These are phyloP conservation scores for Sporothrix mexicana DNA, from an alignment of 2,329 filamentous ascomycete species.

Conservation along the genomic window DNA sequence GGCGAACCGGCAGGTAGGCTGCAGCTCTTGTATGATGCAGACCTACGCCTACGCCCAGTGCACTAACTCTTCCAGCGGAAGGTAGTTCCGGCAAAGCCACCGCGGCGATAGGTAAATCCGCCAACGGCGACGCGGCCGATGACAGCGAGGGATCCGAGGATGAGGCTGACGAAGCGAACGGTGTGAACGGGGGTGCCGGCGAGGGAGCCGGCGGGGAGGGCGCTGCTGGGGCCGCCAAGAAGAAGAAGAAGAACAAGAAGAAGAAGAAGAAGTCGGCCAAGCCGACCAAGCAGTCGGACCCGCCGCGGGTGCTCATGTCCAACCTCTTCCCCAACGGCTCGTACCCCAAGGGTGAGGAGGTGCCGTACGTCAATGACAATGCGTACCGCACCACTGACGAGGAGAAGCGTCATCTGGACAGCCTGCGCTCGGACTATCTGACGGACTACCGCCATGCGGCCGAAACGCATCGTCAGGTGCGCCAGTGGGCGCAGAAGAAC, in stretches of 20 bases:
- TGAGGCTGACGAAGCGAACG: slow-evolving; percentile 54
- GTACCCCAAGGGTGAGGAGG: slow-evolving; percentile 80
- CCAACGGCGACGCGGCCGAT: slow-evolving; percentile 45
- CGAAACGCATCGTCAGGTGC: slow-evolving; percentile 80
- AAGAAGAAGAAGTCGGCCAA: slow-evolving; percentile 76
- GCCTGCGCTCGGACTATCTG: slow-evolving; percentile 78
- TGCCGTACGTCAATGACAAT: slow-evolving; percentile 79
- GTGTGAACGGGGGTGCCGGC: slow-evolving; percentile 40
- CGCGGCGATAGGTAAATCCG: slow-evolving; percentile 48
- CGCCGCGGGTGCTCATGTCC: slow-evolving; percentile 75
- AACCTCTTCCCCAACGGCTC: slow-evolving; percentile 73
- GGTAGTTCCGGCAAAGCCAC: slow-evolving; percentile 38
- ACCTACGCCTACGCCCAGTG: neutral
- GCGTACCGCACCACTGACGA: slow-evolving; percentile 78
- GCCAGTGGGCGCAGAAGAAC: slow-evolving; percentile 78
- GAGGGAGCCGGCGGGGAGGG: slow-evolving; percentile 13
- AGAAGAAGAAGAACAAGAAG: slow-evolving; percentile 54
- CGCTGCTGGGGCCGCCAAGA: slow-evolving; percentile 47
- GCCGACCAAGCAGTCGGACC: slow-evolving; percentile 74
- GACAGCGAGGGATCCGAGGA: slow-evolving; percentile 60
- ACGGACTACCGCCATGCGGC: slow-evolving; percentile 79
- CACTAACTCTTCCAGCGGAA: slow-evolving; percentile 7
- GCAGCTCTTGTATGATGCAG: neutral
- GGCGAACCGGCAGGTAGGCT: slow-evolving; percentile 27
- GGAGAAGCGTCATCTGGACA: slow-evolving; percentile 83